Conservation (phyloP, 1,284 basidiomycete genomes). For the Inonotus obliquus region DNA sequence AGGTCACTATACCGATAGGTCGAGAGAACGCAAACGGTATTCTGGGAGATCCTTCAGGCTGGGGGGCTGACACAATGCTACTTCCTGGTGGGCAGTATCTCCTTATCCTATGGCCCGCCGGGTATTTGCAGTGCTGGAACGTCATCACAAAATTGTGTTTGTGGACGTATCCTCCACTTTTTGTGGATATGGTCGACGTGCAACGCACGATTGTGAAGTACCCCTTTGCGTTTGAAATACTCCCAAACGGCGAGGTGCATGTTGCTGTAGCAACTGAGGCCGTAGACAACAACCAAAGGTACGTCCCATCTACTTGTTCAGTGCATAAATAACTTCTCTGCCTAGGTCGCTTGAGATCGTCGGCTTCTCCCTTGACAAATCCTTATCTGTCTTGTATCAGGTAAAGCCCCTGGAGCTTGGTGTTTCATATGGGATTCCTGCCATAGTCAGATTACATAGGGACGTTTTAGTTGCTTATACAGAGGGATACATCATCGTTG, state of each 20-base stretch:
- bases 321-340: not conserved
- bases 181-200: not conserved
- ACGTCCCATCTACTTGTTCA: not conserved
- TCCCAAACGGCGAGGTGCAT: conserved; percentile 2
- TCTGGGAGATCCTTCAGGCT: conserved; percentile 4
- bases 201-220: not conserved
- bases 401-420: not conserved
- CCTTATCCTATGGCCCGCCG: conserved; percentile 7
- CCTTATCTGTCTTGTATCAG: not conserved
- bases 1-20: not conserved
- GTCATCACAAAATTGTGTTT: not conserved
- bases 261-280: conserved; percentile 4
- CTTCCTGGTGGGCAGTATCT: conserved; percentile 11
- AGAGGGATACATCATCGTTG: conserved; percentile 2
- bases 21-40: not conserved
- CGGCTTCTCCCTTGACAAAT: not conserved
- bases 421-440: not conserved
- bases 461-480: conserved; percentile 6
- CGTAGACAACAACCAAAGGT: not conserved
- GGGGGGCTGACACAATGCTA: conserved; percentile 5
- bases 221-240: conserved; percentile 7
- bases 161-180: conserved; percentile 6
- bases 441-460: conserved; percentile 2
- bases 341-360: conserved; percentile 6
- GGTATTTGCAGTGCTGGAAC: conserved; percentile 14